Percentiles rank a stretch among this genome's conserved stretches.
Evolutionary conservation across 345 rosid species (phyloP).

Genomic region (Brassica juncea): DNA sequence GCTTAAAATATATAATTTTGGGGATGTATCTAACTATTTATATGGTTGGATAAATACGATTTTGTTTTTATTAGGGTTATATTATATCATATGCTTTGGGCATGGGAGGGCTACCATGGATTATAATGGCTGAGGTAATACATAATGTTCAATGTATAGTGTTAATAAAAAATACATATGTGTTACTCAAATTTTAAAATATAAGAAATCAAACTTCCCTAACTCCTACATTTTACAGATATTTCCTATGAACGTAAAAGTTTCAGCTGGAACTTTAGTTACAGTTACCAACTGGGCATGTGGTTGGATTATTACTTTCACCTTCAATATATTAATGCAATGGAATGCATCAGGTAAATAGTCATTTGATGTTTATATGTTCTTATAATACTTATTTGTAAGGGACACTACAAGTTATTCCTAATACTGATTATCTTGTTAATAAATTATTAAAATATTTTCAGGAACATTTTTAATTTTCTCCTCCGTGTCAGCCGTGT

Average conservation of each 20-base stretch:
- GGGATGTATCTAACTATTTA: background rate
- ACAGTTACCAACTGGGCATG: constrained; percentile 44
- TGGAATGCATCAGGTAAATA: constrained; percentile 53
- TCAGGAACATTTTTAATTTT: constrained; percentile 60
- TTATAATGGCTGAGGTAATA: constrained; percentile 69
- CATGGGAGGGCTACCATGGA: constrained; percentile 58
- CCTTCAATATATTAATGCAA: constrained; percentile 51
- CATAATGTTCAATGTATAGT: background rate
- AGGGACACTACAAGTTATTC: background rate
- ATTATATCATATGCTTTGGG: constrained; percentile 41
- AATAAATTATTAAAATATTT: background rate
- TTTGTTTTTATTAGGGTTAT: constrained; percentile 38
- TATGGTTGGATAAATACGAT: background rate
- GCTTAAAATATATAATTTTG: background rate
- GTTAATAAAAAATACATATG: background rate
- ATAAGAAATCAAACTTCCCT: background rate
- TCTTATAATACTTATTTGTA: background rate
- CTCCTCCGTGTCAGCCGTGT: constrained; percentile 18
- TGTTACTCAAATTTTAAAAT: background rate
- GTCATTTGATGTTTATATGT: background rate
- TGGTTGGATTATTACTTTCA: constrained; percentile 50
- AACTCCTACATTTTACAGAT: constrained; percentile 34
- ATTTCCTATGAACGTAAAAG: constrained; percentile 55
- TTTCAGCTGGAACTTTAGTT: constrained; percentile 56
- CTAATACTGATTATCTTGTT: background rate